A percentile compares a stretch with the other conserved stretches of the same genome.
Conservation (phyloP, 202 grass and related monocot species). For the Musa balbisiana region DNA sequence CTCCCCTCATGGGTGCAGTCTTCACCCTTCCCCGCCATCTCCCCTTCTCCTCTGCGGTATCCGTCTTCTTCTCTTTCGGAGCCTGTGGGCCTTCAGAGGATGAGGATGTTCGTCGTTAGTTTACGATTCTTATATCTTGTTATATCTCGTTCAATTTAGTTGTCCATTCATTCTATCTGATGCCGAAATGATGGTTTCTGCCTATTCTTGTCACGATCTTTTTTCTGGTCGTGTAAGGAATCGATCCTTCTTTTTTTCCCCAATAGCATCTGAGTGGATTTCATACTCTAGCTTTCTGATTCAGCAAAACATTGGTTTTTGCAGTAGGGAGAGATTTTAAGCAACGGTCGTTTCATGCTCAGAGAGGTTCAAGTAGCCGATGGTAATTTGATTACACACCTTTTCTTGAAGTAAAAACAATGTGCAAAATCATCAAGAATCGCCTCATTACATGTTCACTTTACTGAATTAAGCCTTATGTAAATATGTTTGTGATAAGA, state of each 20-base stretch:
- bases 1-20: background rate
- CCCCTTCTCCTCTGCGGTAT: background rate
- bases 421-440: no score
- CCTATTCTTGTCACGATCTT: no score
- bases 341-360: background rate
- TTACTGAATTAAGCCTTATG: no score
- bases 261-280: background rate
- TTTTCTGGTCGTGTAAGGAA: no score
- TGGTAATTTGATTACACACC: background rate
- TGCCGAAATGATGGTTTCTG: no score
- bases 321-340: conserved; percentile 7
- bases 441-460: no score
- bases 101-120: background rate
- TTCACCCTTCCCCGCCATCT: background rate
- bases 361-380: background rate
- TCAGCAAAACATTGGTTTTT: background rate
- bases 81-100: background rate
- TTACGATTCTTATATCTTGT: background rate
- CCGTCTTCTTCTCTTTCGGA: background rate
- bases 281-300: background rate
- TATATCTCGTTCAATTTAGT: background rate
- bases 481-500: no score
- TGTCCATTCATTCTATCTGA: background rate
- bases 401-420: no score
- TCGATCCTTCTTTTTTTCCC: no score